These are phyloP conservation scores for Mortierella sp. DNA, from an alignment of 371 early-diverging fungal genomes.

Conservation along the genomic window DNA sequence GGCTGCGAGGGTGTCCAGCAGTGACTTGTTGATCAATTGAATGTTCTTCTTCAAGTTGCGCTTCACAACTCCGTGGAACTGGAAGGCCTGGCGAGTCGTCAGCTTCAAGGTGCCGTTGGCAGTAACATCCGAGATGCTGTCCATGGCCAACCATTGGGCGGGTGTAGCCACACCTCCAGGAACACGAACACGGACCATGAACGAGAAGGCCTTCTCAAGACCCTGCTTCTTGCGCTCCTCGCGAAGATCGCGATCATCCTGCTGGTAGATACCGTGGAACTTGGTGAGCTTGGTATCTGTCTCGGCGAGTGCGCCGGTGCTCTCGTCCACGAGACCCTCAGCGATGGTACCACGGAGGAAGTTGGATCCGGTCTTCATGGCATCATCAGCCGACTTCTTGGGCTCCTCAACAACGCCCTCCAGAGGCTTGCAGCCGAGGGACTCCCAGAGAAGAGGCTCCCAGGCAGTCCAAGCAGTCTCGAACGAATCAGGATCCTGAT, in stretches of 20 bases:
- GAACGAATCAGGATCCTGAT: slow-evolving; percentile 92
- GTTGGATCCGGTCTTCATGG: slow-evolving; percentile 90
- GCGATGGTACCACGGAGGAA: slow-evolving; percentile 92
- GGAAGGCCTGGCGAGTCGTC: slow-evolving; percentile 96
- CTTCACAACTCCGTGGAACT: slow-evolving; percentile 95
- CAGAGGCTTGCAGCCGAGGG: slow-evolving; percentile 79
- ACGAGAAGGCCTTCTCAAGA: slow-evolving; percentile 90
- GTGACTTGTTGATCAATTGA: slow-evolving; percentile 86
- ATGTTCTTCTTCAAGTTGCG: slow-evolving; percentile 86
- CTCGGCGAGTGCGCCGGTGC: slow-evolving; percentile 88
- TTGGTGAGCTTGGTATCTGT: slow-evolving; percentile 92
- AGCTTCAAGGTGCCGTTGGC: slow-evolving; percentile 92
- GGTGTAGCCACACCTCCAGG: slow-evolving; percentile 92
- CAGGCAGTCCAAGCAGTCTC: slow-evolving; percentile 83
- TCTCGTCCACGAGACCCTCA: slow-evolving; percentile 81
- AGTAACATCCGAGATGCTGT: slow-evolving; percentile 81
- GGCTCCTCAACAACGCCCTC: slow-evolving; percentile 75
- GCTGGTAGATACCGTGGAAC: slow-evolving; percentile 96
- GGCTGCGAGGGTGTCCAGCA: slow-evolving; percentile 93
- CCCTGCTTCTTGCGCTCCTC: slow-evolving; percentile 87
- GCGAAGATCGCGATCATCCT: slow-evolving; percentile 95
- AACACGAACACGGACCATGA: slow-evolving; percentile 95
- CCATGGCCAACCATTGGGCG: slow-evolving; percentile 92
- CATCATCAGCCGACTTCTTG: slow-evolving; percentile 84
- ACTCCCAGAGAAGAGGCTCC: slow-evolving; percentile 85